Percentiles rank a stretch among this genome's conserved stretches.
Evolutionary conservation across 176 grass and related monocot genomes (phyloP).

Genomic region (Ensete ventricosum): DNA sequence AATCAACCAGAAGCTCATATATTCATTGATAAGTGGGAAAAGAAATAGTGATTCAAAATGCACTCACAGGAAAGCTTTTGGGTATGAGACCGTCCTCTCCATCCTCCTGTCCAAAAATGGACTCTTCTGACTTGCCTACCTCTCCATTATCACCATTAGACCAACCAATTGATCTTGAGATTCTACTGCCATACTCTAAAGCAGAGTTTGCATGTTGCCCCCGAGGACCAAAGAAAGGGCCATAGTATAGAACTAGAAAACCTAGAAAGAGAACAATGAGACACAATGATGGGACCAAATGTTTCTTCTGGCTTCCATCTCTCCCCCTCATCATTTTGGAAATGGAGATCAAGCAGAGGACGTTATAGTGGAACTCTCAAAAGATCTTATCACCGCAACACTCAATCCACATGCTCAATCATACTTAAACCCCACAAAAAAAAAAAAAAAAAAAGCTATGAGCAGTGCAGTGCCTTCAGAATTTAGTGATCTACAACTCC

Average conservation of each 20-base stretch:
- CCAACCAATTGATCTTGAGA: constrained; percentile 73
- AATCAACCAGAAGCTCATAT: neutral
- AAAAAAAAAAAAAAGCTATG: neutral
- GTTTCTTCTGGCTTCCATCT: constrained; percentile 65
- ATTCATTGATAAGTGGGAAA: neutral
- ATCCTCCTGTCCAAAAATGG: constrained; percentile 62
- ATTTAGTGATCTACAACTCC: neutral
- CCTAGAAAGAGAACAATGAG: constrained; percentile 50
- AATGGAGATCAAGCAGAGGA: neutral
- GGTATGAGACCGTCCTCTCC: constrained; percentile 34
- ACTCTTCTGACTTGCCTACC: constrained; percentile 49
- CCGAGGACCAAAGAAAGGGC: constrained; percentile 44
- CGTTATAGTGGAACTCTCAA: neutral
- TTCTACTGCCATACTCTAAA: constrained; percentile 69
- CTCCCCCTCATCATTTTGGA: constrained; percentile 57
- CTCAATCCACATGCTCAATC: neutral
- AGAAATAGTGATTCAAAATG: neutral
- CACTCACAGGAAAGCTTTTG: constrained; percentile 78
- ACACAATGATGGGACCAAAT: constrained; percentile 42
- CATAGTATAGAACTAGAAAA: constrained; percentile 84
- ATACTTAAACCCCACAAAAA: neutral
- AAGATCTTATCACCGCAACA: neutral
- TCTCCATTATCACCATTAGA: constrained; percentile 42
- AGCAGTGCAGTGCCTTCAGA: neutral
- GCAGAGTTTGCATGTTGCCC: constrained; percentile 46